Base-by-base conservation (phyloP, 2,329 filamentous ascomycete genomes). In the Cadophora luteo-olivacea region DNA sequence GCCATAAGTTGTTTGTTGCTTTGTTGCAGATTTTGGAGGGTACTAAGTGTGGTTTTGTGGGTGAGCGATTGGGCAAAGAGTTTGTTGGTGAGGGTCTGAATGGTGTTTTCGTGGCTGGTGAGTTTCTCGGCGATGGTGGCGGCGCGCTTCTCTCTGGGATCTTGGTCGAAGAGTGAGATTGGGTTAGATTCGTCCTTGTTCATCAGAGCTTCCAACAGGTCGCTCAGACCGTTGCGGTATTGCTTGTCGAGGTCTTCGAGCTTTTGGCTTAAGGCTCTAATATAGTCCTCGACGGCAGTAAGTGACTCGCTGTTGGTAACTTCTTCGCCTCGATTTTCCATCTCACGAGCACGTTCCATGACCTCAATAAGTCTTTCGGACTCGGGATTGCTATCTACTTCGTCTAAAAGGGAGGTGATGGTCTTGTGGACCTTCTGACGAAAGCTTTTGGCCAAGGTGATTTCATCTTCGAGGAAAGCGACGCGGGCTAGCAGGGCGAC, bases 61-160 rank as follows among this genome's bases (percentile, higher is more conserved):
- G 41, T 45, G 4, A 45, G 41, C 12, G 41, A 16, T 45, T 45
- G 41, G 11, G 24, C 32, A 9, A 24, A 33, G 24, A 33, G 51
- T 19, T 14, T 22, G 5, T 24, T 22, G 51, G 45, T 49, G 11
- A 49, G n/a, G 19, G n/a, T 49, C 19, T 49, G 45, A 2, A 49
- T 25, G 12, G 57, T 16, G 11, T 5, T 60, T 8, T 41, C 36
- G 38, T 19, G n/a, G 22, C 45, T 41, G 8, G 25, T 9, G 22
- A 60, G 57, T 45, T 60, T 4, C 29, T 45, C 36, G 5, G 57
- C 55, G 33, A 58, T 22, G 32, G 32, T 58, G 45, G 45, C 45
- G n/a, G 45, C 19, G 11, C 19, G 19, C 11, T 49, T 19, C 22
- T 49, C 3, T 22, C 19, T 49, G n/a, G 45, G n/a, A 16, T 45